Percentiles rank a stretch among this genome's conserved stretches.
These are phyloP conservation scores for Nowakowskiella sp. DNA, from an alignment of 192 early-diverging fungal species.

Conservation along the genomic window DNA sequence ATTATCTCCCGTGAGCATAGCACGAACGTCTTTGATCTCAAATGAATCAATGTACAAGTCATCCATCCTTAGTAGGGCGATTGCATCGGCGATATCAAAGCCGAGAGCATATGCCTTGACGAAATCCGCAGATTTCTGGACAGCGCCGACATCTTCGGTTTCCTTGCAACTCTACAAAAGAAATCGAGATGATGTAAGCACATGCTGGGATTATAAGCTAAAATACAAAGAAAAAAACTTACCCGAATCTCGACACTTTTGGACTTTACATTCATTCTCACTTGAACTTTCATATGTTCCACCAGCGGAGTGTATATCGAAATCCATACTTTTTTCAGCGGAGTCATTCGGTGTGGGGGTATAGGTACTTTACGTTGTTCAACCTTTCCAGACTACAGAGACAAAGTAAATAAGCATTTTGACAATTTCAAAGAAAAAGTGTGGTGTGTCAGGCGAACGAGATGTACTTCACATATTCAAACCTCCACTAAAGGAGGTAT, in stretches of 20 bases:
- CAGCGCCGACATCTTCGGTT: constrained; percentile 77
- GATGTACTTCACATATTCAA: not conserved
- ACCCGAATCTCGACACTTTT: constrained; percentile 84
- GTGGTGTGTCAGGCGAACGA: not conserved
- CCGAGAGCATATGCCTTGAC: constrained; percentile 87
- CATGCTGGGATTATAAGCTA: not conserved
- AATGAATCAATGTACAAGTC: constrained; percentile 95
- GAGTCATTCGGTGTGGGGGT: constrained; percentile 87
- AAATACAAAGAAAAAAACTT: constrained; percentile 3
- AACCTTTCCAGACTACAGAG: constrained; percentile 10
- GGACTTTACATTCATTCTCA: constrained; percentile 87
- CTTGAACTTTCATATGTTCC: constrained; percentile 90
- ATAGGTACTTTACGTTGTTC: constrained; percentile 76
- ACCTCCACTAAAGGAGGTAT: not conserved
- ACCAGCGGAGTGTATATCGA: constrained; percentile 96
- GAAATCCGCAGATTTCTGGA: constrained; percentile 97
- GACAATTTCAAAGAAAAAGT: not conserved
- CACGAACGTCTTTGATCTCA: constrained; percentile 97
- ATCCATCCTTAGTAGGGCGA: constrained; percentile 90
- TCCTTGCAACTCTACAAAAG: constrained; percentile 62
- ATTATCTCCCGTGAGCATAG: constrained; percentile 88
- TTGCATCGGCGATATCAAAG: constrained; percentile 85
- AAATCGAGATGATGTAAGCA: not conserved
- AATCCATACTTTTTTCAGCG: constrained; percentile 87
- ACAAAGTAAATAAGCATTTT: not conserved